A percentile compares a stretch with the other conserved stretches of the same genome.
These are phyloP conservation scores for Drechmeria coniospora DNA, from an alignment of 2,329 filamentous ascomycete genomes.

Conservation along the genomic window DNA sequence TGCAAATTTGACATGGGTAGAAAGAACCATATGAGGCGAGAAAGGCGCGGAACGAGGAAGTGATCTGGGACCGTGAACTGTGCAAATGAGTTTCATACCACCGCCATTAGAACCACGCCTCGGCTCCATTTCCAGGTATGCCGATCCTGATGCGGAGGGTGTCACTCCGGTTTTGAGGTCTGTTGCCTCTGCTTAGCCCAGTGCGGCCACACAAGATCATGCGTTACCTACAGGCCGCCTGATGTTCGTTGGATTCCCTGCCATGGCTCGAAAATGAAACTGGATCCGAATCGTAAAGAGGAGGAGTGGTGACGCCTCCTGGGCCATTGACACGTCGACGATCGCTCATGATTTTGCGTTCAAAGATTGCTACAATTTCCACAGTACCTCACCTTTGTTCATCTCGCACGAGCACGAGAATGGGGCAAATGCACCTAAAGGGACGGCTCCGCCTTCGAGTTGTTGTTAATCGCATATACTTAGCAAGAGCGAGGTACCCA, in stretches of 20 bases:
- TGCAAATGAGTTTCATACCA: slow-evolving; percentile 81
- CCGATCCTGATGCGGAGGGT: slow-evolving; percentile 84
- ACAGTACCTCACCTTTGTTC: too few species aligned
- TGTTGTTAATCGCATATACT: too few species aligned
- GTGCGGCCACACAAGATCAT: neutral
- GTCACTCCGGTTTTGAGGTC: slow-evolving; percentile 85
- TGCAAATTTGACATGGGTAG: slow-evolving; percentile 90
- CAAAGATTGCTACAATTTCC: too few species aligned
- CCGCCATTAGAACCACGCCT: slow-evolving; percentile 33
- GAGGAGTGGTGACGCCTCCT: slow-evolving; percentile 57
- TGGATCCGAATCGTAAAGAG: slow-evolving; percentile 46
- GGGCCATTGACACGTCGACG: slow-evolving; percentile 85
- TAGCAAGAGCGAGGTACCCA: too few species aligned
- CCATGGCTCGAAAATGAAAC: slow-evolving; percentile 36
- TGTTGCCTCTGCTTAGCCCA: slow-evolving; percentile 18
- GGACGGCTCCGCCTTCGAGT: too few species aligned
- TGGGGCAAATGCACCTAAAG: too few species aligned
- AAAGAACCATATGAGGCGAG: slow-evolving; percentile 80
- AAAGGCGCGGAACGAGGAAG: slow-evolving; percentile 82
- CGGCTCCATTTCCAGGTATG: slow-evolving; percentile 58
- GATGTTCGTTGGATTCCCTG: slow-evolving; percentile 44
- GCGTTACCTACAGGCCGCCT: slow-evolving; percentile 36
- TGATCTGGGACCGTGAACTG: slow-evolving; percentile 83
- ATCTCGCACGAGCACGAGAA: too few species aligned
- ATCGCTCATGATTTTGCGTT: slow-evolving; percentile 66